A percentile compares a stretch with the other conserved stretches of the same genome.
Evolutionary conservation across 2,329 filamentous ascomycete species (phyloP).

Genomic region (Elsinoe batatas): DNA sequence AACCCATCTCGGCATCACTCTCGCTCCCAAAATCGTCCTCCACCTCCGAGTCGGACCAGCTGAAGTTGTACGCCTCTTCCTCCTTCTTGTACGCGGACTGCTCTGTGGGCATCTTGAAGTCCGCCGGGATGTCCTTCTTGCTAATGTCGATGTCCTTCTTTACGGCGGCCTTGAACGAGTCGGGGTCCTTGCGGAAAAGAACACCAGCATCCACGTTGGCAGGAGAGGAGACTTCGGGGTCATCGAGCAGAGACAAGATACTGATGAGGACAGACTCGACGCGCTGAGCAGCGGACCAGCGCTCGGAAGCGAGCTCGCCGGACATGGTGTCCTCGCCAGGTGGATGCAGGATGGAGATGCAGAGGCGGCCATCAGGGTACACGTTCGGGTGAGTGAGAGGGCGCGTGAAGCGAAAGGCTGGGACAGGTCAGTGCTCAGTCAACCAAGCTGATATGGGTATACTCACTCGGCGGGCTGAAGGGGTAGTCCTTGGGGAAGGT

Average conservation of each 20-base stretch:
- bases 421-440: not conserved
- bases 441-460: not conserved
- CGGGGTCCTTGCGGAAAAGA: slow-evolving; percentile 64
- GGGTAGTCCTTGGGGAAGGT: slow-evolving; percentile 83
- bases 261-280: slow-evolving; percentile 92
- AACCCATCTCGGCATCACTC: slow-evolving; percentile 39
- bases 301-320: slow-evolving; percentile 78
- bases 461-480: slow-evolving; percentile 62
- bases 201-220: slow-evolving; percentile 92
- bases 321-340: slow-evolving; percentile 90
- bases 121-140: slow-evolving; percentile 68
- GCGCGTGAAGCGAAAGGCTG: slow-evolving; percentile 70
- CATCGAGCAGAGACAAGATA: slow-evolving; percentile 82
- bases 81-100: slow-evolving; percentile 51
- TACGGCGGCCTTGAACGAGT: slow-evolving; percentile 60
- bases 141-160: slow-evolving; percentile 60
- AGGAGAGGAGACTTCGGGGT: slow-evolving; percentile 84
- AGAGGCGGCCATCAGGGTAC: slow-evolving; percentile 80
- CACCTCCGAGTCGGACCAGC: slow-evolving; percentile 47
- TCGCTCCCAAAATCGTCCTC: slow-evolving; percentile 73
- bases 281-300: slow-evolving; percentile 88
- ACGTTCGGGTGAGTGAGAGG: slow-evolving; percentile 89
- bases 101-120: slow-evolving; percentile 71
- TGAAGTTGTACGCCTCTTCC: slow-evolving; percentile 55
- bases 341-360: slow-evolving; percentile 91